These are phyloP conservation scores for Leptodermis oblonga DNA, from an alignment of 257 asterid species.

Conservation along the genomic window DNA sequence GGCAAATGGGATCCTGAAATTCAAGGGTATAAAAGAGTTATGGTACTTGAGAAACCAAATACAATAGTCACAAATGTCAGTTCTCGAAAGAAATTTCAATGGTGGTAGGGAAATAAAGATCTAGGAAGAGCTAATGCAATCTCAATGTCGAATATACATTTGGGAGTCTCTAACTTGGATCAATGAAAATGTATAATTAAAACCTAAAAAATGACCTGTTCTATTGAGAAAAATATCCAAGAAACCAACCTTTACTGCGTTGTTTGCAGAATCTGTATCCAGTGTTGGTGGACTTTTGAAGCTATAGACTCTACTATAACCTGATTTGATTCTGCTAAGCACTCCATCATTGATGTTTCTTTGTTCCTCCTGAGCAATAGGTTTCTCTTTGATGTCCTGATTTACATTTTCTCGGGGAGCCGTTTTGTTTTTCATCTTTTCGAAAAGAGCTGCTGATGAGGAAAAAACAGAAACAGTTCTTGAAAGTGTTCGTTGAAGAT, in stretches of 20 bases:
- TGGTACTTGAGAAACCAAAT: slow-evolving; percentile 12
- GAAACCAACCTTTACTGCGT: slow-evolving; percentile 39
- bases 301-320: slow-evolving; percentile 77
- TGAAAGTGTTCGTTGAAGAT: slow-evolving; percentile 77
- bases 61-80: neutral
- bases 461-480: slow-evolving; percentile 94
- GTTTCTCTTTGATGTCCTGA: slow-evolving; percentile 30
- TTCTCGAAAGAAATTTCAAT: neutral
- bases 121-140: neutral
- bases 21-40: slow-evolving; percentile 7
- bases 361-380: slow-evolving; percentile 37
- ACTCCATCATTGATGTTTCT: slow-evolving; percentile 44
- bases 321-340: slow-evolving; percentile 62
- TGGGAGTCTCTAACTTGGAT: neutral
- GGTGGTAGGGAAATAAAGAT: neutral
- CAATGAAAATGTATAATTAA: too few species aligned
- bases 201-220: slow-evolving; percentile 1
- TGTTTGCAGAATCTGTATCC: slow-evolving; percentile 33
- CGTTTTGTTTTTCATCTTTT: slow-evolving; percentile 58
- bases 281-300: slow-evolving; percentile 37
- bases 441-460: slow-evolving; percentile 91
- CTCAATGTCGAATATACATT: neutral
- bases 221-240: slow-evolving; percentile 14
- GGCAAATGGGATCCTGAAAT: slow-evolving; percentile 64
- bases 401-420: slow-evolving; percentile 31